A percentile compares a stretch with the other conserved stretches of the same genome.
These are phyloP conservation scores for Tarenaya hassleriana DNA, from an alignment of 345 rosid genomes.

Conservation along the genomic window DNA sequence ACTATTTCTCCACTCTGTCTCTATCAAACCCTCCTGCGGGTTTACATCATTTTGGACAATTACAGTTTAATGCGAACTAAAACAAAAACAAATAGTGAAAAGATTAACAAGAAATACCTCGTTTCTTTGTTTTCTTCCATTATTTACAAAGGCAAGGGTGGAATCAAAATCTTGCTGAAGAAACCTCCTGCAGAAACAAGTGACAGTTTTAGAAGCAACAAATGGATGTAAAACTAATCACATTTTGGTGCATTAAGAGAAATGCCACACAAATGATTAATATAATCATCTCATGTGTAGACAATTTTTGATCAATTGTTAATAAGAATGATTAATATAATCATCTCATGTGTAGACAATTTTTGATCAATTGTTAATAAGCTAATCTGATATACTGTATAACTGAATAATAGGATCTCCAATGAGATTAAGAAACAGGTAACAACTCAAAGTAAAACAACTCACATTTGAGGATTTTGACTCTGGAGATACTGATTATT, in stretches of 20 bases:
- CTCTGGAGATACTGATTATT: conserved; percentile 65
- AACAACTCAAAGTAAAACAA: conserved; percentile 15
- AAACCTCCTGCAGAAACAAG: conserved; percentile 64
- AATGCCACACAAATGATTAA: conserved; percentile 1
- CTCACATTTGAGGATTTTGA: conserved; percentile 82
- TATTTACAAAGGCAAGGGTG: conserved; percentile 79
- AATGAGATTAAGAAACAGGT: conserved; percentile 10
- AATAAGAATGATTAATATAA: no score
- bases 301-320: no score
- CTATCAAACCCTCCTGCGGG: conserved; percentile 55
- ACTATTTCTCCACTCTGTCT: conserved; percentile 64
- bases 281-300: no score
- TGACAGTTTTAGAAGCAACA: conserved; percentile 16
- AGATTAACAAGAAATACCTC: conserved; percentile 47
- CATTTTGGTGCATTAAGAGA: conserved; percentile 9
- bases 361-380: background rate
- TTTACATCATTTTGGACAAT: conserved; percentile 11
- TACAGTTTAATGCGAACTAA: background rate
- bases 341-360: conserved; percentile 7
- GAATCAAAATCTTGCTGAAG: conserved; percentile 93
- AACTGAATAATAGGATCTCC: background rate
- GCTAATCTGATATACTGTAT: conserved; percentile 8
- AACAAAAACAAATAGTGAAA: conserved; percentile 13
- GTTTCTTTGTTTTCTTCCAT: conserved; percentile 80
- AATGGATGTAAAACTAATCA: conserved; percentile 8